Evolutionary conservation across 768 basidiomycete genomes (phyloP).

Genomic region (Arthromyces matolae): DNA sequence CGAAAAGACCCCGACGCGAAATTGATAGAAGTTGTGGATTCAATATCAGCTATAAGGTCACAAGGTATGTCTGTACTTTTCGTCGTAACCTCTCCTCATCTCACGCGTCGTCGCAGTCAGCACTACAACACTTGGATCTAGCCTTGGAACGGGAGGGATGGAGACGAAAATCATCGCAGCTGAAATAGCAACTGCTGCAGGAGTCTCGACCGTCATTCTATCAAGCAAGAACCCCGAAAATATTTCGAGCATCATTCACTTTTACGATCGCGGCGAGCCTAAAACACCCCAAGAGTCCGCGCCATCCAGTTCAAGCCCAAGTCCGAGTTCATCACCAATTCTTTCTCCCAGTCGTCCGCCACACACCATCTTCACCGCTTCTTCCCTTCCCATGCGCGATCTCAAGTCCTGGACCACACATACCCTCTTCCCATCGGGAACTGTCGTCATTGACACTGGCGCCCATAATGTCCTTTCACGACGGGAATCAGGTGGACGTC

Average conservation of each 20-base stretch:
- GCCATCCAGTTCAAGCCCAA: constrained; percentile 12
- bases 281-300: constrained; percentile 27
- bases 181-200: constrained; percentile 93
- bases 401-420: constrained; percentile 98
- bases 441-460: constrained; percentile 83
- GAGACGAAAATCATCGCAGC: constrained; percentile 98
- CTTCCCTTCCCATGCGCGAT: constrained; percentile 68
- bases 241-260: constrained; percentile 81
- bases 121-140: constrained; percentile 88
- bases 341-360: constrained; percentile 54
- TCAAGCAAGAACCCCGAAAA: constrained; percentile 75
- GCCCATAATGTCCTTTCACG: constrained; percentile 84
- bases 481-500: constrained; percentile 82
- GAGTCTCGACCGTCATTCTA: constrained; percentile 87
- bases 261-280: constrained; percentile 44
- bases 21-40: constrained; percentile 32
- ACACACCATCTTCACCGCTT: constrained; percentile 86
- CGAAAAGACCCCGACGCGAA: constrained; percentile 65
- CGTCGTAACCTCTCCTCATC: background rate
- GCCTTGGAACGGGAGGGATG: constrained; percentile 97
- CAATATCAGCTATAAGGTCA: constrained; percentile 74
- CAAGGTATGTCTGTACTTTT: constrained; percentile 78
- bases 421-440: constrained; percentile 85
- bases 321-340: constrained; percentile 19
- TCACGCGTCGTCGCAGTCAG: constrained; percentile 55